phyloP scores from a whole-genome alignment of 1,284 basidiomycete species.

The Mycosarcoma mackinlayi region DNA sequence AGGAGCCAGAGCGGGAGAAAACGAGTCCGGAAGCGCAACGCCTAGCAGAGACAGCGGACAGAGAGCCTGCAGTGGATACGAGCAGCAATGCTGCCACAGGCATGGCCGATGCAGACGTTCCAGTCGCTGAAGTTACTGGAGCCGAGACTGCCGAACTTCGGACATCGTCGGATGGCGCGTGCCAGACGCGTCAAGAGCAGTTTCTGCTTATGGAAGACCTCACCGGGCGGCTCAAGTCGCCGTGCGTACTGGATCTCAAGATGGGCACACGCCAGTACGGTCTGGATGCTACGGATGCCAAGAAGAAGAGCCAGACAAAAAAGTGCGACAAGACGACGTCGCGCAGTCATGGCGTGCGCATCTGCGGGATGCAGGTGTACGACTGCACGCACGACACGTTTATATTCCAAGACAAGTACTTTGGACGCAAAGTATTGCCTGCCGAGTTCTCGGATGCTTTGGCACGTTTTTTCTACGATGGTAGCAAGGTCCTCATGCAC shows the following conservation, averaged over 20 bases:
- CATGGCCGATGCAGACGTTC: not conserved
- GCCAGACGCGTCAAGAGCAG: constrained; percentile 83
- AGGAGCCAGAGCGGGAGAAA: constrained; percentile 10
- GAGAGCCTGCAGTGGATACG: not conserved
- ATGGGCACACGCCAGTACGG: constrained; percentile 99
- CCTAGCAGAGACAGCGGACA: no score
- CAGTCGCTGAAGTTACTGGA: not conserved
- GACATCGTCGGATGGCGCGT: constrained; percentile 10
- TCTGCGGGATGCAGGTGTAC: constrained; percentile 97
- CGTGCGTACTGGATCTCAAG: constrained; percentile 97
- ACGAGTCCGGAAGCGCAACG: not conserved
- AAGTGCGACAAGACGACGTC: constrained; percentile 98
- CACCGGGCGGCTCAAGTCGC: constrained; percentile 89
- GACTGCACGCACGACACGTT: constrained; percentile 75
- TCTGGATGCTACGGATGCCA: constrained; percentile 88
- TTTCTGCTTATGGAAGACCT: constrained; percentile 99
- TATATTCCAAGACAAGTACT: constrained; percentile 95
- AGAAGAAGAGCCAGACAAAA: constrained; percentile 97
- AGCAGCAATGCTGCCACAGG: not conserved
- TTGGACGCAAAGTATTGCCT: constrained; percentile 85
- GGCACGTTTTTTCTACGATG: constrained; percentile 85
- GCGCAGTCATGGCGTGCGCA: constrained; percentile 85
- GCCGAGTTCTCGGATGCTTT: constrained; percentile 86
- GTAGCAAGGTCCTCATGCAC: constrained; percentile 82
- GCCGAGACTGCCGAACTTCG: not conserved